phyloP scores from a whole-genome alignment of 1,139 yeast genomes.

The Taphrina wiesneri region DNA sequence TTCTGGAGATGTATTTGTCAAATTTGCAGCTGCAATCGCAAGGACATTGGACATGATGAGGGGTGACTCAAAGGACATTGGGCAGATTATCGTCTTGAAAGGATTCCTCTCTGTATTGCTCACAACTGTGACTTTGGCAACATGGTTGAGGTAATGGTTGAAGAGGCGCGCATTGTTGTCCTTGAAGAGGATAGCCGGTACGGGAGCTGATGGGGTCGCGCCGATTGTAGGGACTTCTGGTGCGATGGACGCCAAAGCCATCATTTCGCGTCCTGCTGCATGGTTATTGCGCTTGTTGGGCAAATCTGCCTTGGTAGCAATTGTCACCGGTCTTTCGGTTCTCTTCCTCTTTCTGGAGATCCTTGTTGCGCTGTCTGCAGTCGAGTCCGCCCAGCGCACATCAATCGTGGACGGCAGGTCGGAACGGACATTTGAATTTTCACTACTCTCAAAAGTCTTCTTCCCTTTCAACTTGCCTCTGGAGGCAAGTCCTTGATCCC shows the following conservation, averaged over 20 bases:
- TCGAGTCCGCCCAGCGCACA: conserved; percentile 10
- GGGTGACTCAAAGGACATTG: conserved; percentile 22
- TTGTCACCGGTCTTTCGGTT: not conserved
- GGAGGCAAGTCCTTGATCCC: conserved; percentile 32
- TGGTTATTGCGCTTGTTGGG: not conserved
- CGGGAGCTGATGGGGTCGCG: conserved; percentile 6
- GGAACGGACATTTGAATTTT: not conserved
- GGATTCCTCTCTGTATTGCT: conserved; percentile 18
- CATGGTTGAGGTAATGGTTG: conserved; percentile 29
- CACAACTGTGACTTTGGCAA: conserved; percentile 24
- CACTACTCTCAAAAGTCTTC: conserved; percentile 20
- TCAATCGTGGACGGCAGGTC: not conserved
- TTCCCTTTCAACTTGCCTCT: conserved; percentile 26
- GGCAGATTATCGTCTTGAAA: conserved; percentile 17
- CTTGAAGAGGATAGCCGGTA: conserved; percentile 12
- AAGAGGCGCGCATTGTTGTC: conserved; percentile 22
- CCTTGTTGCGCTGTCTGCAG: not conserved
- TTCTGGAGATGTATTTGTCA: conserved; percentile 12
- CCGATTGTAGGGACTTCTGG: conserved; percentile 1
- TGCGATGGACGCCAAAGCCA: conserved; percentile 3
- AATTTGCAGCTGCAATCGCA: conserved; percentile 26
- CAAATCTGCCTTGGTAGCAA: not conserved
- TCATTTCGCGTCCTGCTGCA: not conserved
- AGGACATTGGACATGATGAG: conserved; percentile 29
- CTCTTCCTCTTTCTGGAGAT: not conserved